Evolutionary conservation across 148 eudicot genomes (phyloP).

Genomic region (Suaeda aralocaspica): DNA sequence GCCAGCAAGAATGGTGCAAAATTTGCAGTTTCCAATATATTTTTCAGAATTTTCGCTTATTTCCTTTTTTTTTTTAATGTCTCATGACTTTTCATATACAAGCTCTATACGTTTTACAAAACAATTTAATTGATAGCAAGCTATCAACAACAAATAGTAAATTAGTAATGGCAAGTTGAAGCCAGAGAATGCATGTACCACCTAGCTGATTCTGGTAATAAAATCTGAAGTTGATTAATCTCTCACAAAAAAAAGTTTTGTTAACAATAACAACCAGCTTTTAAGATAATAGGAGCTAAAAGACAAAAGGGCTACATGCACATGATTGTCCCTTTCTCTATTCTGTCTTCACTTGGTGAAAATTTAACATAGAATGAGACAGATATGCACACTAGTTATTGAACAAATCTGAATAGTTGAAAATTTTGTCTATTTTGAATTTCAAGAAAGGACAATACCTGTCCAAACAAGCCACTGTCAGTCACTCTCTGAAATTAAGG

Average conservation of each 20-base stretch:
- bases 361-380: slow-evolving; percentile 19
- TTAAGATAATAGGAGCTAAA: slow-evolving; percentile 6
- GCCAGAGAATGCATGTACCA: slow-evolving; percentile 7
- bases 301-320: slow-evolving; percentile 19
- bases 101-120: neutral
- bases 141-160: too few species aligned
- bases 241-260: slow-evolving; percentile 4
- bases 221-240: slow-evolving; percentile 12
- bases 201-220: slow-evolving; percentile 13
- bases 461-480: slow-evolving; percentile 22
- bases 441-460: slow-evolving; percentile 12
- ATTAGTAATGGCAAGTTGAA: neutral
- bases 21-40: slow-evolving; percentile 4
- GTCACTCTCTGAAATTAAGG: slow-evolving; percentile 23
- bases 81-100: neutral
- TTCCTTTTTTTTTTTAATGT: neutral
- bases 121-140: too few species aligned
- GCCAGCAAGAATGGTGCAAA: neutral
- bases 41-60: slow-evolving; percentile 1
- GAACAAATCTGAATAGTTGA: slow-evolving; percentile 18
- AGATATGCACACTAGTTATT: slow-evolving; percentile 18
- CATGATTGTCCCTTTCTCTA: slow-evolving; percentile 13
- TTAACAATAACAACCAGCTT: neutral
- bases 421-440: slow-evolving; percentile 8
- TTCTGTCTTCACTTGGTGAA: slow-evolving; percentile 15